Conservation (phyloP, 2,329 filamentous ascomycete genomes). For the Penicillium decumbens region DNA sequence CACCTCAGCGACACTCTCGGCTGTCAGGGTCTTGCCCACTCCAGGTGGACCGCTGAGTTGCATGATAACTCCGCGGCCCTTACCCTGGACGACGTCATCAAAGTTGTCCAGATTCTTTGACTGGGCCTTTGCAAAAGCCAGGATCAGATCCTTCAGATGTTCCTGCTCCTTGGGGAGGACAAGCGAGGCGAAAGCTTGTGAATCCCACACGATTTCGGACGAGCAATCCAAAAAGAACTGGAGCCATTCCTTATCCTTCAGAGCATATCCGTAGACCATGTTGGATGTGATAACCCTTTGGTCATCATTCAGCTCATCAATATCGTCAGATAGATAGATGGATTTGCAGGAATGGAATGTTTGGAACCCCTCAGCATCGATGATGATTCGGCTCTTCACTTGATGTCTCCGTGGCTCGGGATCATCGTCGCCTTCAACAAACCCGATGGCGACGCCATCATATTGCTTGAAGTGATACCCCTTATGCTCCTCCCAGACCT, state of each 20-base stretch:
- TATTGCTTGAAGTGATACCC: slow-evolving; percentile 51
- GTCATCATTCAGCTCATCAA: slow-evolving; percentile 36
- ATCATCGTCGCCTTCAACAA: slow-evolving; percentile 24
- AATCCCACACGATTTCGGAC: slow-evolving; percentile 44
- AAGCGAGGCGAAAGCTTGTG: slow-evolving; percentile 45
- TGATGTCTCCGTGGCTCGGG: slow-evolving; percentile 11
- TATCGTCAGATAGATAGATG: slow-evolving; percentile 18
- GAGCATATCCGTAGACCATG: slow-evolving; percentile 47
- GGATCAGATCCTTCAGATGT: slow-evolving; percentile 43
- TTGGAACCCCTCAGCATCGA: slow-evolving; percentile 50
- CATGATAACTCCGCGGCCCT: slow-evolving; percentile 51
- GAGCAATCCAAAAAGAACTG: slow-evolving; percentile 39
- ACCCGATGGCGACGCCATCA: slow-evolving; percentile 41
- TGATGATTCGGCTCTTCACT: slow-evolving; percentile 49
- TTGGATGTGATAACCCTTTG: slow-evolving; percentile 42
- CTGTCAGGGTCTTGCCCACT: slow-evolving; percentile 53
- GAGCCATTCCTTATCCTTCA: slow-evolving; percentile 40
- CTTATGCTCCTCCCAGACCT: slow-evolving; percentile 44
- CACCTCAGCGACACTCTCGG: slow-evolving; percentile 49
- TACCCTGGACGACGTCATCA: slow-evolving; percentile 51
- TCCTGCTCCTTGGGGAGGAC: slow-evolving; percentile 45
- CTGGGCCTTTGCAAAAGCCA: slow-evolving; percentile 46
- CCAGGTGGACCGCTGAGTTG: slow-evolving; percentile 51
- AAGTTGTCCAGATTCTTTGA: slow-evolving; percentile 38
- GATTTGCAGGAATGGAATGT: slow-evolving; percentile 44